phyloP scores from a whole-genome alignment of 2,329 filamentous ascomycete species.

The Microcyclosporella mali region DNA sequence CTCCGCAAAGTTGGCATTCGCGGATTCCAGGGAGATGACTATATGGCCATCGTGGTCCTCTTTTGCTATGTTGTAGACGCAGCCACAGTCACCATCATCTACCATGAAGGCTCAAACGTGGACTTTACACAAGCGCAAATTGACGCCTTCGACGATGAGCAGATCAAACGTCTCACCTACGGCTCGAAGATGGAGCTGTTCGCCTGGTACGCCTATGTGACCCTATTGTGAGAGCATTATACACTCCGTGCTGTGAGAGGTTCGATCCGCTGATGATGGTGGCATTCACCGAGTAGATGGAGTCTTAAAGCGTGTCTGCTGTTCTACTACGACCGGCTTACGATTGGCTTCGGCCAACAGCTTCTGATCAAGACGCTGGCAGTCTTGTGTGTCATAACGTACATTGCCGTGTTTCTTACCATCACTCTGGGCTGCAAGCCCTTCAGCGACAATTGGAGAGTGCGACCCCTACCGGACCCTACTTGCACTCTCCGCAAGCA shows the following conservation, averaged over 20 bases:
- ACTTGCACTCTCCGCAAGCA: conserved; percentile 28
- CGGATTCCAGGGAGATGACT: conserved; percentile 38
- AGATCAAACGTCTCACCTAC: conserved; percentile 27
- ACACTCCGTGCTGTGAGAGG: neutral
- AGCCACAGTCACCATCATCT: conserved; percentile 31
- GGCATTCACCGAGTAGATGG: conserved; percentile 32
- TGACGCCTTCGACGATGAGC: conserved; percentile 21
- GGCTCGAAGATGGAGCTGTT: conserved; percentile 36
- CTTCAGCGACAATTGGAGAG: conserved; percentile 26
- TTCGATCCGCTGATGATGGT: conserved; percentile 12
- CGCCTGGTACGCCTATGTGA: conserved; percentile 33
- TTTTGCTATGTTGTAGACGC: conserved; percentile 35
- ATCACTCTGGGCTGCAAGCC: conserved; percentile 29
- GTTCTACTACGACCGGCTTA: conserved; percentile 30
- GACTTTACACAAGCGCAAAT: conserved; percentile 20
- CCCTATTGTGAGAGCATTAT: conserved; percentile 8
- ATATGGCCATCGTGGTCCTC: conserved; percentile 32
- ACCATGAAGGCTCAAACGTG: conserved; percentile 28
- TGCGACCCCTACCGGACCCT: conserved; percentile 23
- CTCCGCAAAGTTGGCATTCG: conserved; percentile 35
- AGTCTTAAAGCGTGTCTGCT: conserved; percentile 23
- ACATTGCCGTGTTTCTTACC: conserved; percentile 31
- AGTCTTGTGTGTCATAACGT: conserved; percentile 24
- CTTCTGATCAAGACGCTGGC: conserved; percentile 28
- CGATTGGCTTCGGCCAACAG: conserved; percentile 30